Evolutionary conservation across 495 filamentous ascomycete genomes (phyloP).

Genomic region (Trypethelium eluteriae): DNA sequence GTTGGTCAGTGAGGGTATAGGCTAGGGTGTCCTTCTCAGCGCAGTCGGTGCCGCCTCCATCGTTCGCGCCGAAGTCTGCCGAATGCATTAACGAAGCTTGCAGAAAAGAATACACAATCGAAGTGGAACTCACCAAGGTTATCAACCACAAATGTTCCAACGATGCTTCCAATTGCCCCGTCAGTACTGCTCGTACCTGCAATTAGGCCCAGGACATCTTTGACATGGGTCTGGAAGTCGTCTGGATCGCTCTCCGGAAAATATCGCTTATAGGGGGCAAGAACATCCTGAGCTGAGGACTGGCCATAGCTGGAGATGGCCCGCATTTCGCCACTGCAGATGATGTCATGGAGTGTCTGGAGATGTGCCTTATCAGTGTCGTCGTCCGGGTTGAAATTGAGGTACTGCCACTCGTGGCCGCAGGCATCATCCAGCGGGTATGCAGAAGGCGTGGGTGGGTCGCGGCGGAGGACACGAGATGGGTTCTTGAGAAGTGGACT

Average conservation of each 20-base stretch:
- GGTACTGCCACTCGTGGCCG: slow-evolving; percentile 14
- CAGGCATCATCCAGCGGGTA: slow-evolving; percentile 8
- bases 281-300: slow-evolving; percentile 9
- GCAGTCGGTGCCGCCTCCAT: neutral
- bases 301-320: slow-evolving; percentile 14
- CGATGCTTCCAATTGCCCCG: slow-evolving; percentile 10
- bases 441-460: slow-evolving; percentile 13
- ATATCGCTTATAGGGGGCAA: slow-evolving; percentile 13
- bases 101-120: slow-evolving; percentile 10
- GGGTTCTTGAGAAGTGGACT: neutral
- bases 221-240: slow-evolving; percentile 14
- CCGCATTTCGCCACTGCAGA: slow-evolving; percentile 10
- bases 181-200: slow-evolving; percentile 11
- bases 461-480: slow-evolving; percentile 9
- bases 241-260: slow-evolving; percentile 13
- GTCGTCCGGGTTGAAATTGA: slow-evolving; percentile 12
- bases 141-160: slow-evolving; percentile 12
- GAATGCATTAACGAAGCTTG: slow-evolving; percentile 4
- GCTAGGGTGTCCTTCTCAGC: slow-evolving; percentile 9
- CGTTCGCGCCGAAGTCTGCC: slow-evolving; percentile 11
- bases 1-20: slow-evolving; percentile 10
- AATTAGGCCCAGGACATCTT: slow-evolving; percentile 5
- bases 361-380: slow-evolving; percentile 12
- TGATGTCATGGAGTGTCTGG: slow-evolving; percentile 9
- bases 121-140: slow-evolving; percentile 14